Conservation (phyloP, 352 stramenopile genomes). For the Phytopythium delawarense region DNA sequence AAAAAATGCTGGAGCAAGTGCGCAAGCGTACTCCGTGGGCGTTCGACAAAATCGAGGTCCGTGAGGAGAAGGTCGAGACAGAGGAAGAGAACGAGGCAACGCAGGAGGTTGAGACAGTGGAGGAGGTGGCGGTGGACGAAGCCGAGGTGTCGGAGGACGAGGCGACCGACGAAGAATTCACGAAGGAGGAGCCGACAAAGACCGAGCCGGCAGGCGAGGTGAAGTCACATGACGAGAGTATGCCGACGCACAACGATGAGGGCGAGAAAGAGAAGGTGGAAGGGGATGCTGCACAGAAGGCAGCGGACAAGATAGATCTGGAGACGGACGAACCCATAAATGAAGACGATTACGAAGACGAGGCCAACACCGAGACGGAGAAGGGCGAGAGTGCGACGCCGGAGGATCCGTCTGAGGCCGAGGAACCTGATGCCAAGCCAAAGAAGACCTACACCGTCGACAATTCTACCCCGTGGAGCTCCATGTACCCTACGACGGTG, state of each 20-base stretch:
- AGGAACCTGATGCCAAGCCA: background rate
- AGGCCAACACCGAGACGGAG: constrained; percentile 5
- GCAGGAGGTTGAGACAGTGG: constrained; percentile 17
- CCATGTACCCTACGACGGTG: constrained; percentile 67
- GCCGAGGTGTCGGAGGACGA: constrained; percentile 17
- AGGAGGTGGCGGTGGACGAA: constrained; percentile 18
- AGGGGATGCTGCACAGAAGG: background rate
- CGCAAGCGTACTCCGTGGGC: constrained; percentile 66
- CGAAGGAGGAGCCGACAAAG: background rate
- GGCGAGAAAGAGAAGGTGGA: constrained; percentile 11
- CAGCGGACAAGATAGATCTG: constrained; percentile 2
- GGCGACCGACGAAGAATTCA: constrained; percentile 9
- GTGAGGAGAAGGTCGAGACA: constrained; percentile 12
- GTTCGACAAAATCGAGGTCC: constrained; percentile 25
- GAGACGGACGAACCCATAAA: background rate
- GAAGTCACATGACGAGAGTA: background rate
- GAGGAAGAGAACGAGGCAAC: constrained; percentile 3
- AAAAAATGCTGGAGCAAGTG: constrained; percentile 34
- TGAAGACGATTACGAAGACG: constrained; percentile 15
- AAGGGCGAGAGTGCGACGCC: constrained; percentile 4
- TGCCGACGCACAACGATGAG: constrained; percentile 5
- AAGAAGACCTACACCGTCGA: background rate
- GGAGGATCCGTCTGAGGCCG: background rate
- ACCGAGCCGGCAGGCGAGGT: background rate
- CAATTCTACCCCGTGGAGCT: constrained; percentile 9